These are phyloP conservation scores for Globisporangium emineosum DNA, from an alignment of 352 stramenopile genomes.

Conservation along the genomic window DNA sequence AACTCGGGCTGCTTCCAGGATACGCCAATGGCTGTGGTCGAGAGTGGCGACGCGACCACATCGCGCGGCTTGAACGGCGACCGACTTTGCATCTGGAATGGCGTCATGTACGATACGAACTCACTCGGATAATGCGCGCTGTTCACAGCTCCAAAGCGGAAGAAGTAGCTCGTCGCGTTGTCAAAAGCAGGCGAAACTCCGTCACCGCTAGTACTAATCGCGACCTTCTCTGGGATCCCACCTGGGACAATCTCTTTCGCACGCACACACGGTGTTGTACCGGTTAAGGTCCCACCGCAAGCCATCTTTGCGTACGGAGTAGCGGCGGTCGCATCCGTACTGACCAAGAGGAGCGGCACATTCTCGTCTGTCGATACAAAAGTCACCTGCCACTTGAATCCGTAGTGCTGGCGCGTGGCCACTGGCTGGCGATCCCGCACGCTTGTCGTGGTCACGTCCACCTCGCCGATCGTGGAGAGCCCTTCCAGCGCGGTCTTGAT, in stretches of 20 bases:
- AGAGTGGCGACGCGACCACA: slow-evolving; percentile 37
- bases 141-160: slow-evolving; percentile 39
- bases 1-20: slow-evolving; percentile 71
- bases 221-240: slow-evolving; percentile 26
- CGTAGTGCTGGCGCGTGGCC: slow-evolving; percentile 42
- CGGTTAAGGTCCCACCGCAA: slow-evolving; percentile 58
- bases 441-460: slow-evolving; percentile 38
- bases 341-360: slow-evolving; percentile 43
- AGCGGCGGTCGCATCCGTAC: slow-evolving; percentile 30
- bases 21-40: slow-evolving; percentile 40
- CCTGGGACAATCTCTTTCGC: slow-evolving; percentile 32
- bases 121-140: slow-evolving; percentile 27
- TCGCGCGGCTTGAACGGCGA: slow-evolving; percentile 29
- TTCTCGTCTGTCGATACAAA: slow-evolving; percentile 34
- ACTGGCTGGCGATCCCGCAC: slow-evolving; percentile 26
- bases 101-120: slow-evolving; percentile 18
- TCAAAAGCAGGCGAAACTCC: neutral
- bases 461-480: slow-evolving; percentile 53
- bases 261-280: slow-evolving; percentile 50
- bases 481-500: slow-evolving; percentile 62
- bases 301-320: slow-evolving; percentile 34
- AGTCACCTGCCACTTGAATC: slow-evolving; percentile 64
- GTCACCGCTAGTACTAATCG: slow-evolving; percentile 13
- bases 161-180: slow-evolving; percentile 40
- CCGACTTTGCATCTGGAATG: slow-evolving; percentile 26